Evolutionary conservation across 169 alveolate species (phyloP), one percentile per base, ranked within the genome.

Genomic region (Cryptosporidium meleagridis): DNA sequence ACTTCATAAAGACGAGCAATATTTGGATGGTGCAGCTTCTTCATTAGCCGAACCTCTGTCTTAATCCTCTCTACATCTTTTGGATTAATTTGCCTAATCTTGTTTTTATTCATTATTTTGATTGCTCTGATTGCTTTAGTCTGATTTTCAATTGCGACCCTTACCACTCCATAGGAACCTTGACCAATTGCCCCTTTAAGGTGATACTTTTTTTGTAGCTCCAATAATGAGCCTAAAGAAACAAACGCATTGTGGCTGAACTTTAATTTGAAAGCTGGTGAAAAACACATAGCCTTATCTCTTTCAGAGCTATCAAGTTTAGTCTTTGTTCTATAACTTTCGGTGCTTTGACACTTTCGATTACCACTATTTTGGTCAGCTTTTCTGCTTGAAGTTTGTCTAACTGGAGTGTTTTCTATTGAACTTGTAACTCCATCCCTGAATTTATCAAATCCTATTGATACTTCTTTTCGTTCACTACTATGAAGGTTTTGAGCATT

Each of bases 11-110:
- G 58, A 21, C 92, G 70, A 31, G 84, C 89, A 41, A 87, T 87
- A 53, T 87, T 87, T 16, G 92, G 92, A 67, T 87, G 92, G 52
- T 87, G 91, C 65, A 87, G 53, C 58, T 72, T 68, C 45, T 91
- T 75, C 71, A 87, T 91, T 29, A 93, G 41, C 12, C 53, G 55
- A 23, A 91, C 95, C 39, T 93, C 95, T 53, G 92, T 92, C 62
- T 89, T 69, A 51, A 91, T 52, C 37, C 91, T 39, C 35, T 85
- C 95, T 68, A 87, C 48, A 58, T 92, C 87, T 61, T 67, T 67
- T 59, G 91, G 85, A 31, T 72, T 87, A 52, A 73, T 51, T 45
- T 58, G 84, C 39, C 86, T 59, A 37, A 75, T 87, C 69, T 61
- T 87, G 65, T 73, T 73, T 55, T 73, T 73, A 31, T 73, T 73